A percentile compares a stretch with the other conserved stretches of the same genome.
phyloP scores from a whole-genome alignment of 495 filamentous ascomycete species.

The Penicillium angulare region DNA sequence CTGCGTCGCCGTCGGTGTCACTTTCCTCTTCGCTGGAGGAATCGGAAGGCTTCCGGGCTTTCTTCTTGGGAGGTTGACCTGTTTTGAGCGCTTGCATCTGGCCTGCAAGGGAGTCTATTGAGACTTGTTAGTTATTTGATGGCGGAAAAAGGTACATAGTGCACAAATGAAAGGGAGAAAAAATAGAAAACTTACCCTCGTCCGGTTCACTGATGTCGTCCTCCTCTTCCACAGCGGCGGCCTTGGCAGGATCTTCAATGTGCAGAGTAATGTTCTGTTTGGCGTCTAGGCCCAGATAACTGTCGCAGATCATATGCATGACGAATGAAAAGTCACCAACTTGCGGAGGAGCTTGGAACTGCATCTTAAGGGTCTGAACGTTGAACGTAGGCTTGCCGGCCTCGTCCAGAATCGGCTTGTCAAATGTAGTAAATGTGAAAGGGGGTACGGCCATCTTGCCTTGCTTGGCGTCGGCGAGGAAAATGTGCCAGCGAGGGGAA shows the following conservation, averaged over 20 bases:
- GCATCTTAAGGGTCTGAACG: constrained; percentile 93
- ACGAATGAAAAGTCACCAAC: constrained; percentile 88
- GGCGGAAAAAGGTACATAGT: neutral
- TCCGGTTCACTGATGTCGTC: constrained; percentile 98
- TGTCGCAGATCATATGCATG: constrained; percentile 89
- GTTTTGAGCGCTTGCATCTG: constrained; percentile 90
- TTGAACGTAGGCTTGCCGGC: constrained; percentile 80
- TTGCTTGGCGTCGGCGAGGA: constrained; percentile 89
- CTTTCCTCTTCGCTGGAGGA: constrained; percentile 81
- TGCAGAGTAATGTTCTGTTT: constrained; percentile 83
- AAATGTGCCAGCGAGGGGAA: constrained; percentile 86
- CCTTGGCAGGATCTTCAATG: constrained; percentile 89
- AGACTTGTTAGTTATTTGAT: constrained; percentile 22
- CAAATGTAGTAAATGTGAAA: constrained; percentile 85
- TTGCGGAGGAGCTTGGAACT: constrained; percentile 94
- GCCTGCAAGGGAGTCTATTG: constrained; percentile 84
- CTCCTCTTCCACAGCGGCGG: constrained; percentile 66
- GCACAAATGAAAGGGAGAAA: neutral
- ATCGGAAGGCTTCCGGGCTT: constrained; percentile 55
- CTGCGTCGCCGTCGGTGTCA: constrained; percentile 81
- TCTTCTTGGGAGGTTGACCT: constrained; percentile 57
- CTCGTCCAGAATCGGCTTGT: constrained; percentile 75
- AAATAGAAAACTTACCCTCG: constrained; percentile 79
- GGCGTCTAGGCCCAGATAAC: constrained; percentile 88
- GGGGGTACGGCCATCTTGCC: constrained; percentile 94